Evolutionary conservation across 805 yeast genomes (phyloP).

Genomic region (Candida railenensis): DNA sequence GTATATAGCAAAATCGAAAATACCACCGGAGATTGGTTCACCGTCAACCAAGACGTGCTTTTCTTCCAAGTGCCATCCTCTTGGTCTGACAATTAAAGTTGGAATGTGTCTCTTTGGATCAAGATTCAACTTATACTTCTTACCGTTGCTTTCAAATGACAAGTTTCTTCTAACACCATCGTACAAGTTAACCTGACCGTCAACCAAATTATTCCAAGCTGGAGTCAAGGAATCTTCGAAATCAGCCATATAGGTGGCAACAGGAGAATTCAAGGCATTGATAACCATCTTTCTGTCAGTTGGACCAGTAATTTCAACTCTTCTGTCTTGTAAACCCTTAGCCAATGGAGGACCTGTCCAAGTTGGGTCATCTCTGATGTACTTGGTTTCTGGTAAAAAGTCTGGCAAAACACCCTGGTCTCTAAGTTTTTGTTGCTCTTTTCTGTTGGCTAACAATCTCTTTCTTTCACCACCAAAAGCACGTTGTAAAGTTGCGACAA

Average conservation of each 20-base stretch:
- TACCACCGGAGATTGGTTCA: conserved; percentile 74
- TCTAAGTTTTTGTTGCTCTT: conserved; percentile 55
- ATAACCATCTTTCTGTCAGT: conserved; percentile 82
- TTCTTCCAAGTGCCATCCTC: conserved; percentile 87
- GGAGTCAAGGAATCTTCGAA: conserved; percentile 85
- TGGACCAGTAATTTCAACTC: conserved; percentile 84
- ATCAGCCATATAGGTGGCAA: conserved; percentile 83
- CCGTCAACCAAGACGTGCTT: conserved; percentile 69
- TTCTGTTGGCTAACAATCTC: conserved; percentile 60
- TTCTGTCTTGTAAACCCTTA: conserved; percentile 70
- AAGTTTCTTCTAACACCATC: conserved; percentile 74
- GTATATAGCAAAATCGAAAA: conserved; percentile 76
- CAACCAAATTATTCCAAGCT: conserved; percentile 76
- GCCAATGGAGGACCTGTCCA: conserved; percentile 79
- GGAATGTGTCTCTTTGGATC: conserved; percentile 61
- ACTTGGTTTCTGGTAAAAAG: conserved; percentile 66
- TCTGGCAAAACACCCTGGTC: conserved; percentile 63
- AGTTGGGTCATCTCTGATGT: conserved; percentile 66
- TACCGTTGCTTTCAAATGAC: conserved; percentile 36
- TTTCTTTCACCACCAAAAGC: conserved; percentile 64
- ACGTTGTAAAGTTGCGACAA: conserved; percentile 72
- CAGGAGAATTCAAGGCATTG: conserved; percentile 75
- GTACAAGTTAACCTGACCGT: conserved; percentile 76
- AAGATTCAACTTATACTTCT: conserved; percentile 44
- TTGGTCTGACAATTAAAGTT: conserved; percentile 78